Percentiles rank a stretch among this genome's conserved stretches.
Evolutionary conservation across 202 grass and related monocot genomes (phyloP).

Genomic region (Carex sylvatica): DNA sequence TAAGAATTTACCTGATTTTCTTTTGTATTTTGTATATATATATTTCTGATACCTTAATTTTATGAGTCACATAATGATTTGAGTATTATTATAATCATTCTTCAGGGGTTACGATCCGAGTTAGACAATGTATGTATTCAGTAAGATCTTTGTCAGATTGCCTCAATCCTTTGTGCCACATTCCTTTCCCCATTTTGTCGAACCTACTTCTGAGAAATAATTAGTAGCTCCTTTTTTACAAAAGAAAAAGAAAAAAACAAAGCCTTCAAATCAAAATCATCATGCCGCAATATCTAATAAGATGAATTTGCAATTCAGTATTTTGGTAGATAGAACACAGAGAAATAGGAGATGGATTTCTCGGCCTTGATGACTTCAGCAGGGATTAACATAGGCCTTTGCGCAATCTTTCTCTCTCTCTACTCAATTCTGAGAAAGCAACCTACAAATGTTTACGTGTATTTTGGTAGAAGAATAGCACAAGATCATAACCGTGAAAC

Average conservation of each 20-base stretch:
- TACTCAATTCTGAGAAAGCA: constrained; percentile 92
- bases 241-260: neutral
- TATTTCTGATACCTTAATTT: too few relatives aligned
- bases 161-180: too few relatives aligned
- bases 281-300: neutral
- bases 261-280: neutral
- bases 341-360: constrained; percentile 64
- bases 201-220: neutral
- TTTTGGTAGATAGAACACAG: neutral
- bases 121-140: too few relatives aligned
- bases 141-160: too few relatives aligned
- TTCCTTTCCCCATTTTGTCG: neutral
- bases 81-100: too few relatives aligned
- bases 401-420: constrained; percentile 57
- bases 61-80: too few relatives aligned
- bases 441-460: constrained; percentile 68
- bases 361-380: constrained; percentile 87
- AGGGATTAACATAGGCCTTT: constrained; percentile 84
- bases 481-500: constrained; percentile 40
- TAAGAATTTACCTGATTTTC: too few relatives aligned
- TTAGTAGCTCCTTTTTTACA: neutral
- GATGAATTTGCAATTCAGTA: neutral
- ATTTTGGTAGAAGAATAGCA: constrained; percentile 70
- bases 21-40: too few relatives aligned
- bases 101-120: too few relatives aligned